phyloP scores from a whole-genome alignment of 2,329 filamentous ascomycete genomes.

The Ophiosphaerella narmari region DNA sequence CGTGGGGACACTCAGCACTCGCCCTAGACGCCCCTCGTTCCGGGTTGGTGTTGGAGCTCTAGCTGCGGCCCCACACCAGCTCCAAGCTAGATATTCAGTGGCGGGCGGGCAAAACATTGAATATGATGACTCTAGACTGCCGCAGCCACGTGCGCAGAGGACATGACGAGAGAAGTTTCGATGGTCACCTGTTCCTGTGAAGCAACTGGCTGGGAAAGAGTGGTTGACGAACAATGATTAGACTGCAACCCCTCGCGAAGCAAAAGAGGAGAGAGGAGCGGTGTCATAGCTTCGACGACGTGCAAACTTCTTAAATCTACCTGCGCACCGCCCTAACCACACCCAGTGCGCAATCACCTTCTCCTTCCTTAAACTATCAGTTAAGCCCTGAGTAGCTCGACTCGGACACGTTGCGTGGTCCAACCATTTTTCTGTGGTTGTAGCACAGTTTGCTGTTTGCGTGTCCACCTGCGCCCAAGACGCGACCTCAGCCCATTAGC shows the following conservation, averaged over 20 bases:
- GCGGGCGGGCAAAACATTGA: slow-evolving; percentile 2
- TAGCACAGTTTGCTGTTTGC: slow-evolving; percentile 9
- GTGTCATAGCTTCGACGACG: slow-evolving; percentile 28
- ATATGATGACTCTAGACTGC: slow-evolving; percentile 1
- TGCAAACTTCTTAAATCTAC: slow-evolving; percentile 17
- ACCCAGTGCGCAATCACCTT: neutral
- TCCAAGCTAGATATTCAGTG: neutral
- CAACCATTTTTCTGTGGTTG: neutral
- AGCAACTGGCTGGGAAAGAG: neutral
- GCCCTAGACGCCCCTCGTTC: slow-evolving; percentile 1
- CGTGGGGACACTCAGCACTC: neutral
- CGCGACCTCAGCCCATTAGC: slow-evolving; percentile 17
- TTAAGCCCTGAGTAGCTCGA: neutral
- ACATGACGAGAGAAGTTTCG: slow-evolving; percentile 6
- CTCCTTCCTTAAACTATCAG: neutral
- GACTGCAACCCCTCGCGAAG: slow-evolving; percentile 6
- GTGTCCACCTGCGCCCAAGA: slow-evolving; percentile 13
- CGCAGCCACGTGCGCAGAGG: slow-evolving; percentile 17
- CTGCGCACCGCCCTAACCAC: slow-evolving; percentile 8
- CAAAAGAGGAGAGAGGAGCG: slow-evolving; percentile 8
- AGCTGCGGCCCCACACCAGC: slow-evolving; percentile 2
- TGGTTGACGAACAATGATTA: neutral
- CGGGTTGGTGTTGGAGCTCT: too few relatives aligned
- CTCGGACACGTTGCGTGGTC: neutral
- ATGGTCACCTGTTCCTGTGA: neutral